Percentiles rank a stretch among this genome's conserved stretches.
Conservation (phyloP, 371 early-diverging fungal species). For the Syncephalis fuscata region DNA sequence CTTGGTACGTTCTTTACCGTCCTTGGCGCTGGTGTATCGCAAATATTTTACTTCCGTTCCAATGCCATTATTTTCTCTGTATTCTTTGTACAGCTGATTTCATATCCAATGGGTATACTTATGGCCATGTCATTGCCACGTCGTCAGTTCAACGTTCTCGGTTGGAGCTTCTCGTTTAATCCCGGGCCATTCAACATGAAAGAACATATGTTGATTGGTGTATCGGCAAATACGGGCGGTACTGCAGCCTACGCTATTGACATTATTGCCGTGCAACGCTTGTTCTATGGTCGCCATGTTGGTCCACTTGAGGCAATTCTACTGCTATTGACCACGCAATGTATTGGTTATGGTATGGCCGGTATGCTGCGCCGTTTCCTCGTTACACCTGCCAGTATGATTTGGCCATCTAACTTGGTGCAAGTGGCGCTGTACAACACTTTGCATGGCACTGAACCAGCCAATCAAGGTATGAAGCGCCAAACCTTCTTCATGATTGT, state of each 20-base stretch:
- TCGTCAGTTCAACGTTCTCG: background rate
- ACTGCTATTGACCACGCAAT: constrained; percentile 40
- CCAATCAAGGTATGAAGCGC: constrained; percentile 19
- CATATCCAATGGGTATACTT: constrained; percentile 47
- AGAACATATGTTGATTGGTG: constrained; percentile 50
- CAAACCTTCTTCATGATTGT: constrained; percentile 18
- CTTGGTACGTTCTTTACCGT: constrained; percentile 46
- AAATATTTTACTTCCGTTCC: constrained; percentile 58
- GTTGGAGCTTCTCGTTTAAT: constrained; percentile 22
- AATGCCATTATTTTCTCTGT: constrained; percentile 39
- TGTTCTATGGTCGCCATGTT: constrained; percentile 25
- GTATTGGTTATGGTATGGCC: constrained; percentile 76
- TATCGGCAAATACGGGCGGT: constrained; percentile 22
- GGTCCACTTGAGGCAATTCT: constrained; percentile 23
- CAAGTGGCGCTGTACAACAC: constrained; percentile 54
- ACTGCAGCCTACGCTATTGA: constrained; percentile 4
- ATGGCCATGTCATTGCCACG: constrained; percentile 5
- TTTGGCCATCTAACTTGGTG: constrained; percentile 72
- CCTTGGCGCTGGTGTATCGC: constrained; percentile 45
- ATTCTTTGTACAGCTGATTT: constrained; percentile 45
- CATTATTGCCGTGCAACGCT: constrained; percentile 31
- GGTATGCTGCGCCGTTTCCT: constrained; percentile 60
- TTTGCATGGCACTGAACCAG: constrained; percentile 40
- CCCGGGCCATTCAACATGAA: constrained; percentile 66
- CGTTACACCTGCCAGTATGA: constrained; percentile 65